Conservation (phyloP, 345 rosid species). For the Eucalyptus marginata region DNA sequence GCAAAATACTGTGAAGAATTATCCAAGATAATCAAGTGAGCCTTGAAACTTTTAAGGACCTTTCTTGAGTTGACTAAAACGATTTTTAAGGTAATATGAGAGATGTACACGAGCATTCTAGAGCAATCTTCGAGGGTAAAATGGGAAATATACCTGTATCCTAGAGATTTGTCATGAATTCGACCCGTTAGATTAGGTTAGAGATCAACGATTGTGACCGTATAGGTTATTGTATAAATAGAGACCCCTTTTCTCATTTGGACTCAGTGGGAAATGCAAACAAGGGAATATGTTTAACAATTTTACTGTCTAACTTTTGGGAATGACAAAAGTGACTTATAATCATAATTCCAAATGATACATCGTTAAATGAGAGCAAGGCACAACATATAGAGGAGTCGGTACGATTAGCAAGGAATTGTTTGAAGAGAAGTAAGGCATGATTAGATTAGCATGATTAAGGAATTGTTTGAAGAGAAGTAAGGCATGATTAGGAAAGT, state of each 20-base stretch:
- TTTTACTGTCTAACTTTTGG: too few species aligned
- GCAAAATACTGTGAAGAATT: background rate
- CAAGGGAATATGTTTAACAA: too few species aligned
- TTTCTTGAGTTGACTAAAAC: background rate
- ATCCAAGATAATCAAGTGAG: background rate
- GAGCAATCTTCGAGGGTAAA: background rate
- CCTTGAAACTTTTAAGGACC: background rate
- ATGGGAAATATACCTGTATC: background rate
- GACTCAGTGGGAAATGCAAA: background rate
- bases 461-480: too few species aligned
- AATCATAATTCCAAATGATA: too few species aligned
- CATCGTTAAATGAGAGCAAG: too few species aligned
- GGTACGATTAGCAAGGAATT: too few species aligned
- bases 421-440: too few species aligned
- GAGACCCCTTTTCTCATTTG: background rate
- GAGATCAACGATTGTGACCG: fast-evolving
- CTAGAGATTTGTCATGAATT: background rate
- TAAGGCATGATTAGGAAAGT: too few species aligned
- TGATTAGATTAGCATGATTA: too few species aligned
- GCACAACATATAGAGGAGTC: too few species aligned
- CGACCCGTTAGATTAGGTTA: background rate
- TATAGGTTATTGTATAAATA: background rate
- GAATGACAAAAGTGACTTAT: too few species aligned
- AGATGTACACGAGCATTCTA: background rate
- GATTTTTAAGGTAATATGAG: too few species aligned